Conservation (phyloP, 257 asterid genomes). For the Cinchona pubescens region DNA sequence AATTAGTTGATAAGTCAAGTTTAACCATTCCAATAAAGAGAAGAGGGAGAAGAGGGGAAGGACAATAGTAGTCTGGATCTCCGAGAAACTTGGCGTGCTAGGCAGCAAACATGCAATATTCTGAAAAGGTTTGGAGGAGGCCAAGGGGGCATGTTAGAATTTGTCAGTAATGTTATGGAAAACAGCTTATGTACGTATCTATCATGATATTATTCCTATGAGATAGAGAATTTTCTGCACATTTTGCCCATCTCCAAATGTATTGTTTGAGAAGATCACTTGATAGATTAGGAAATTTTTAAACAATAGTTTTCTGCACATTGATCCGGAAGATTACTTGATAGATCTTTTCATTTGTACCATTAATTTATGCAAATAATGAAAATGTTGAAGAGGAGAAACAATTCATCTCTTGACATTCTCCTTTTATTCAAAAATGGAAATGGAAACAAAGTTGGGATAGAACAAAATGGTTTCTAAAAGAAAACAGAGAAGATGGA, state of each 20-base stretch:
- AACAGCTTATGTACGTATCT: not conserved
- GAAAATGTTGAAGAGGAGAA: not conserved
- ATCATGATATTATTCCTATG: not conserved
- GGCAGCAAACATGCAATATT: not conserved
- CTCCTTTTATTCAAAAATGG: not conserved
- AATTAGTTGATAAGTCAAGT: slow-evolving; percentile 9
- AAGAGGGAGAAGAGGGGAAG: not conserved
- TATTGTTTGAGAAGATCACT: not conserved
- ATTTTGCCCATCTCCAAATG: too few species aligned
- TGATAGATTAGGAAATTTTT: not conserved
- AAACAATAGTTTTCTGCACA: too few species aligned
- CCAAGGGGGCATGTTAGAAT: not conserved
- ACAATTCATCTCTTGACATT: not conserved
- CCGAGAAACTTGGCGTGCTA: too few species aligned
- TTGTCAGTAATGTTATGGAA: not conserved
- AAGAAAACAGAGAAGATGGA: not conserved
- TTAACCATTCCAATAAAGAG: not conserved
- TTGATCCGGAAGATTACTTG: too few species aligned
- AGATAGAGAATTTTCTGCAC: not conserved
- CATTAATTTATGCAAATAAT: not conserved
- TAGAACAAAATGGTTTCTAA: not conserved
- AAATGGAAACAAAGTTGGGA: not conserved
- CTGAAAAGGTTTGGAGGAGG: not conserved
- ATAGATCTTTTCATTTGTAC: slow-evolving; percentile 1
- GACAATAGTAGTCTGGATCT: too few species aligned